phyloP scores from a whole-genome alignment of 805 yeast species.

The Cyberlindnera americana region DNA sequence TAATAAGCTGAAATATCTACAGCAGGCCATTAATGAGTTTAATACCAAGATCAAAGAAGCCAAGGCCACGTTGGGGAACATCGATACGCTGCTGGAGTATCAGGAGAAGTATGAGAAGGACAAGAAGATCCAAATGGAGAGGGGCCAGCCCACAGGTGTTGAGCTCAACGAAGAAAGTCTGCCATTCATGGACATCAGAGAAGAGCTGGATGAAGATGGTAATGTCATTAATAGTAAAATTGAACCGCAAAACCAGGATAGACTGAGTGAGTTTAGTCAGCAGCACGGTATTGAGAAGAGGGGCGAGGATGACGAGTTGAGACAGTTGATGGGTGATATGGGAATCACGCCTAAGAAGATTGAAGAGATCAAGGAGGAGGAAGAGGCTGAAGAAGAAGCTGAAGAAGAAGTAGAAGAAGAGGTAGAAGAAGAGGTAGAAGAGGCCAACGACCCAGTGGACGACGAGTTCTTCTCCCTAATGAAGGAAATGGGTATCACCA shows the following conservation, averaged over 20 bases:
- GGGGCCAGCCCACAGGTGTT: conserved; percentile 7
- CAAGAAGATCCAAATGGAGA: conserved; percentile 7
- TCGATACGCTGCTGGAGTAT: conserved; percentile 25
- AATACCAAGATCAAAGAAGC: conserved; percentile 39
- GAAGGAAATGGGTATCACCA: conserved; percentile 20
- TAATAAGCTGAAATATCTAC: conserved; percentile 29
- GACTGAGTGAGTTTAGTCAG: conserved; percentile 24
- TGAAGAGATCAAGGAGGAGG: too few relatives aligned
- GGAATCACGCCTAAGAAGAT: conserved; percentile 16
- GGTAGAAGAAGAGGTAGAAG: conserved; percentile 10
- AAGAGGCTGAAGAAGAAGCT: not conserved
- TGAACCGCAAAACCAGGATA: conserved; percentile 34
- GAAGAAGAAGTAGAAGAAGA: not conserved
- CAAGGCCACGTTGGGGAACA: conserved; percentile 28
- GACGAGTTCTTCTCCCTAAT: conserved; percentile 10
- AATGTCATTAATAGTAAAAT: conserved; percentile 50
- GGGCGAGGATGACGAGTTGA: conserved; percentile 31
- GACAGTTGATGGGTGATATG: conserved; percentile 25
- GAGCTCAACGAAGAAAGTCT: conserved; percentile 41
- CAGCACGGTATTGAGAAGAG: conserved; percentile 6
- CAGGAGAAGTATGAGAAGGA: conserved; percentile 9
- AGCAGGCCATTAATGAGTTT: conserved; percentile 40
- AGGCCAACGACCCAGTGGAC: not conserved
- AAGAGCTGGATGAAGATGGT: conserved; percentile 82
- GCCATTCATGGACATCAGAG: conserved; percentile 80